A percentile compares a stretch with the other conserved stretches of the same genome.
Conservation (phyloP, 2,329 filamentous ascomycete species). For the Fusarium sp. region DNA sequence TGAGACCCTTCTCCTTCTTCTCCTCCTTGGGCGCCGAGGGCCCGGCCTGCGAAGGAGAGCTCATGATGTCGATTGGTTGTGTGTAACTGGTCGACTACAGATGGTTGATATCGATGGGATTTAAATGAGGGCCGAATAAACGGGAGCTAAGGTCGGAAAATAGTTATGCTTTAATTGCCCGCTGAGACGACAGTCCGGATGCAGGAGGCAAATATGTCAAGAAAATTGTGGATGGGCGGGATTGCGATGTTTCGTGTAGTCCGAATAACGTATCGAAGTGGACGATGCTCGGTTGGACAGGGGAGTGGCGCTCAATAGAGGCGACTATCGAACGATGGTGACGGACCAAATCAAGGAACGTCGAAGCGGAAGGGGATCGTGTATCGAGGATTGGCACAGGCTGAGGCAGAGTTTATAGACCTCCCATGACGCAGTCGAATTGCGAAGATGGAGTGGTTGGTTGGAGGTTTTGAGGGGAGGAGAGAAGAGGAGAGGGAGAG, state of each 20-base stretch:
- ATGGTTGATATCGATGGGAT: background rate
- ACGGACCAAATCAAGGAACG: constrained; percentile 23
- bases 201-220: constrained; percentile 16
- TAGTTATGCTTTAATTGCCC: constrained; percentile 1
- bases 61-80: constrained; percentile 50
- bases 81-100: constrained; percentile 1
- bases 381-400: constrained; percentile 1
- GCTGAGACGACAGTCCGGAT: background rate
- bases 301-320: constrained; percentile 22
- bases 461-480: constrained; percentile 9
- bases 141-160: background rate
- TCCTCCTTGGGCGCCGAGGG: constrained; percentile 48
- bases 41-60: constrained; percentile 55
- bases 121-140: background rate
- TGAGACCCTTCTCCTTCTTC: constrained; percentile 60
- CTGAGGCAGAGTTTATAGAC: constrained; percentile 18
- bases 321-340: constrained; percentile 17
- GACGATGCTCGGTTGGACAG: constrained; percentile 16
- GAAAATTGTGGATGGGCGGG: background rate
- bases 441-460: constrained; percentile 18
- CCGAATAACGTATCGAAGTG: constrained; percentile 2
- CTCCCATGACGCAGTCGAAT: constrained; percentile 34
- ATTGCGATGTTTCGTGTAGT: constrained; percentile 12
- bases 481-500: constrained; percentile 21
- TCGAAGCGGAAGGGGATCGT: constrained; percentile 10